These are phyloP conservation scores for Senna tora DNA, from an alignment of 306 rosid genomes.

Conservation along the genomic window DNA sequence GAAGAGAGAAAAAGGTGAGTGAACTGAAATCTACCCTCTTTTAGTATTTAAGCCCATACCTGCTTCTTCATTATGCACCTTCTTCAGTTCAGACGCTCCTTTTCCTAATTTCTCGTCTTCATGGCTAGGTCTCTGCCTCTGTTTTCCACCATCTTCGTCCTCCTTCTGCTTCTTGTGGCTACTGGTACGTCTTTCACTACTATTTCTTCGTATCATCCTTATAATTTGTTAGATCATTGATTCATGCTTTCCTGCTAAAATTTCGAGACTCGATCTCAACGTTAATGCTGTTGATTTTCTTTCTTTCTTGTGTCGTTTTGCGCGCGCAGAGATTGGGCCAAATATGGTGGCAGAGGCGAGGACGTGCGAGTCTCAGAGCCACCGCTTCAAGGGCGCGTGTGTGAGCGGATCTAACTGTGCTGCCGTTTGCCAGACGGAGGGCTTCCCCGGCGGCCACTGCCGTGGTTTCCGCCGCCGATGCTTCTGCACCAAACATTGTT, in stretches of 20 bases:
- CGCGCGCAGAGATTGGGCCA: slow-evolving; percentile 53
- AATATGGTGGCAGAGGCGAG: slow-evolving; percentile 63
- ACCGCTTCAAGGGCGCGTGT: slow-evolving; percentile 56
- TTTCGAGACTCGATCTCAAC: too few species aligned
- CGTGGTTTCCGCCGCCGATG: slow-evolving; percentile 68
- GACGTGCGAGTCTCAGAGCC: slow-evolving; percentile 56
- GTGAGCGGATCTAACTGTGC: slow-evolving; percentile 50
- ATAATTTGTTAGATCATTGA: too few species aligned
- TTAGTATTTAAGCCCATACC: slow-evolving; percentile 32
- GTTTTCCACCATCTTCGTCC: slow-evolving; percentile 49
- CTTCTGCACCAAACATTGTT: slow-evolving; percentile 54
- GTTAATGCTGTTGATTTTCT: background rate
- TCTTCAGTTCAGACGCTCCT: background rate
- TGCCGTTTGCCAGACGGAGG: slow-evolving; percentile 52
- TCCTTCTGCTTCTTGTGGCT: slow-evolving; percentile 55
- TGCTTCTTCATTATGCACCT: background rate
- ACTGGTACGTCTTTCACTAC: slow-evolving; percentile 39
- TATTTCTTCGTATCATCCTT: too few species aligned
- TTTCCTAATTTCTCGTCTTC: background rate
- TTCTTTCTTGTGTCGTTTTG: background rate
- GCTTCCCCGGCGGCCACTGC: slow-evolving; percentile 57
- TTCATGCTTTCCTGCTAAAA: too few species aligned
- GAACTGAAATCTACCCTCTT: too few species aligned
- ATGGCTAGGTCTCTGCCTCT: slow-evolving; percentile 54
- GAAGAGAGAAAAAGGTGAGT: too few species aligned